Percentiles rank a stretch among this genome's conserved stretches.
Conservation (phyloP, 805 yeast species). For the Zygotorulaspora florentina region DNA sequence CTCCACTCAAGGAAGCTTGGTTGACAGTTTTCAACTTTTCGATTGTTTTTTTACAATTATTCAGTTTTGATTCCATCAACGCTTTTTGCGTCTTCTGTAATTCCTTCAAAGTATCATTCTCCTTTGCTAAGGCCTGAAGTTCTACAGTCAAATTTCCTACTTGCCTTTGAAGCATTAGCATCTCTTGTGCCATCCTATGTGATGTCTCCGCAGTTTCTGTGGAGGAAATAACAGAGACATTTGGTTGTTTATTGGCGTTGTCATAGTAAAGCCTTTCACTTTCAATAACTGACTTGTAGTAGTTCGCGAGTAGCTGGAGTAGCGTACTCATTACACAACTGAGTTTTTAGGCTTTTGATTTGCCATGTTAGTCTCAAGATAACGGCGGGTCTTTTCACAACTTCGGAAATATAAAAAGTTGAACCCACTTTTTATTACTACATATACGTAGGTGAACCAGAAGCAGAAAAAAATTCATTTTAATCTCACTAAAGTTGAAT, state of each 20-base stretch:
- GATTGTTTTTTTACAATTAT: slow-evolving; percentile 33
- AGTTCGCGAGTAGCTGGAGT: slow-evolving; percentile 25
- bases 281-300: slow-evolving; percentile 29
- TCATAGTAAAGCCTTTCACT: slow-evolving; percentile 26
- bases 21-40: slow-evolving; percentile 24
- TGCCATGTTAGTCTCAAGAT: too few relatives aligned
- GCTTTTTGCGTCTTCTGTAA: slow-evolving; percentile 35
- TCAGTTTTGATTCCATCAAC: slow-evolving; percentile 35
- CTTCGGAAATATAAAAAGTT: too few relatives aligned
- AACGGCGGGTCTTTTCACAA: too few relatives aligned
- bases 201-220: slow-evolving; percentile 5
- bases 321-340: slow-evolving; percentile 19
- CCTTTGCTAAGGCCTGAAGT: slow-evolving; percentile 28
- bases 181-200: slow-evolving; percentile 29
- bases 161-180: slow-evolving; percentile 35
- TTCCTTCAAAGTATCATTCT: slow-evolving; percentile 32
- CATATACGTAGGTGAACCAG: too few relatives aligned
- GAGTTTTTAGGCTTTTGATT: too few relatives aligned
- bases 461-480: too few relatives aligned
- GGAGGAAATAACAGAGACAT: slow-evolving; percentile 1
- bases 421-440: too few relatives aligned
- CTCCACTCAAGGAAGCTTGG: slow-evolving; percentile 7
- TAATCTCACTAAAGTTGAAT: not conserved
- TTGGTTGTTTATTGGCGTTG: slow-evolving; percentile 3
- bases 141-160: slow-evolving; percentile 34